Percentiles rank a stretch among this genome's conserved stretches.
Evolutionary conservation across 2,329 filamentous ascomycete genomes (phyloP).

Genomic region (Fusarium albidum): DNA sequence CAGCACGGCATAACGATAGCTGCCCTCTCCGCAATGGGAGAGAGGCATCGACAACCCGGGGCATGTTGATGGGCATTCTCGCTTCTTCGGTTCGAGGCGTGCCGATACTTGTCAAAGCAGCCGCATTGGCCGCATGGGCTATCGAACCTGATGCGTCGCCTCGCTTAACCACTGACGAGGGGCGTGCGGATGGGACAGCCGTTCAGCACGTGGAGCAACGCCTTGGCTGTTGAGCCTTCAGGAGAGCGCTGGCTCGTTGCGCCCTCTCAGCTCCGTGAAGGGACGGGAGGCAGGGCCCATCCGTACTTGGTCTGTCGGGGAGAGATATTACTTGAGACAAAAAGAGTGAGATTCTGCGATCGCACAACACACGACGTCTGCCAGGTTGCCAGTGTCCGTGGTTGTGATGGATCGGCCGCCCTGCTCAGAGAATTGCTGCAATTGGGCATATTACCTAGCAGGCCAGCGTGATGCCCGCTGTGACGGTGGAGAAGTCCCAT

Average conservation of each 20-base stretch:
- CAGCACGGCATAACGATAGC: too few species aligned
- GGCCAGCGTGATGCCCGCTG: slow-evolving; percentile 25
- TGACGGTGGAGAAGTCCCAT: slow-evolving; percentile 21
- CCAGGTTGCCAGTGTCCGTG: slow-evolving; percentile 8
- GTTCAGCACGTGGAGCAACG: slow-evolving; percentile 37
- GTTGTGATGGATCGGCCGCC: slow-evolving; percentile 17
- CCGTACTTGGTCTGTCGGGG: not conserved
- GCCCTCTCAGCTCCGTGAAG: slow-evolving; percentile 25
- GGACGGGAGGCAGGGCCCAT: slow-evolving; percentile 15
- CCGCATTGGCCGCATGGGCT: slow-evolving; percentile 12
- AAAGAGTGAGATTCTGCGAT: not conserved
- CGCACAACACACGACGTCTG: not conserved
- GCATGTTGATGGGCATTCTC: not conserved
- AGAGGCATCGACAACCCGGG: not conserved
- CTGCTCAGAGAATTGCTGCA: slow-evolving; percentile 3
- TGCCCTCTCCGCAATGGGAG: not conserved
- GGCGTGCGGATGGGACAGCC: slow-evolving; percentile 25
- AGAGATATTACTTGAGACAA: not conserved
- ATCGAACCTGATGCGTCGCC: slow-evolving; percentile 10
- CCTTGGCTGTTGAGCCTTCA: slow-evolving; percentile 25
- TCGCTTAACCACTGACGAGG: slow-evolving; percentile 1
- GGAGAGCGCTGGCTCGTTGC: slow-evolving; percentile 21
- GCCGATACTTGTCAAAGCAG: not conserved
- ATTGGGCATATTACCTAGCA: slow-evolving; percentile 11
- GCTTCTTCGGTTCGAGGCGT: not conserved